Base-by-base conservation (phyloP, 768 basidiomycete species). In the Boletus tylopilopsis region DNA sequence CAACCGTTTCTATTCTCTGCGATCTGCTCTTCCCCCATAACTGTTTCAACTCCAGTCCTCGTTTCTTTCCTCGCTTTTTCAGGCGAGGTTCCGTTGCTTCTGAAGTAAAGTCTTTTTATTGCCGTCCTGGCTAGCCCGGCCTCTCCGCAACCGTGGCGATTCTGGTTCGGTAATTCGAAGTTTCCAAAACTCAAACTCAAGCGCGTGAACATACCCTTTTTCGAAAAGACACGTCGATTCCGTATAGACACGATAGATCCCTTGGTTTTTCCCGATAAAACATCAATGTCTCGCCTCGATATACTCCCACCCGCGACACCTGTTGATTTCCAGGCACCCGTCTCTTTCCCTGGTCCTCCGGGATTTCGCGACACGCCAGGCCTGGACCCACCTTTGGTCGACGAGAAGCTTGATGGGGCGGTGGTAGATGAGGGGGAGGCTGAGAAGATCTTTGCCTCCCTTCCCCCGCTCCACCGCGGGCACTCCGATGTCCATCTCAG, bases 401-500 rank as follows among this genome's bases (percentile, higher is more conserved):
- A 76, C 67, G 73, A 79, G 69, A 82, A 76, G 63, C 73, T 76
- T 57, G 81, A 78, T 48, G 74, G 74, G 43, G 78, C 45, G 19
- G 24, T 18, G 43, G 24, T 18, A 42, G 54, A 60, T 23, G 54
- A 62, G 23, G 49, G 24, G 30, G 69, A 68, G 44, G 73, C 72
- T 43, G 79, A 80, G 30, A 61, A 63, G 36, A 72, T 79, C 22
- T 83, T 87, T 60, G 75, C 82, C 3, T 75, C 71, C 8, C 74
- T 92, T 9, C 88, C 90, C 8, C 80, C 83, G 16, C 76, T 92
- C 27, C 67, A 74, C 58, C 73, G 73, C 49, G 89, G 88, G 18
- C 85, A 85, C 57, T 79, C 86, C 24, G 82, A 86, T 42, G 63
- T 87, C 27, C 89, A 90, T 64, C 76, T 92, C 45, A 75, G 88